Evolutionary conservation across 768 basidiomycete species (phyloP).

Genomic region (Boletus vermiculosoides): DNA sequence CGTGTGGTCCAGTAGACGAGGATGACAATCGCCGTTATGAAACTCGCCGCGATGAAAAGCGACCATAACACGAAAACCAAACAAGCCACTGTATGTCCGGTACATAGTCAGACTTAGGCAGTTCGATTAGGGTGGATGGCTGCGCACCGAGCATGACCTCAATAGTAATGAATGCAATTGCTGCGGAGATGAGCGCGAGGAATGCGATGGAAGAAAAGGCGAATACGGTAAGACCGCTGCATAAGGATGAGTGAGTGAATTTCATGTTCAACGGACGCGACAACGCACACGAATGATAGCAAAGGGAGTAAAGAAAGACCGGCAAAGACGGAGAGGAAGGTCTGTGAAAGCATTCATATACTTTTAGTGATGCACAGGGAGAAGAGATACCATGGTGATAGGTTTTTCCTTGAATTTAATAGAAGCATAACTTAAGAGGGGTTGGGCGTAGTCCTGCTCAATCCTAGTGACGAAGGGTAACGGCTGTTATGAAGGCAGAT

Average conservation of each 20-base stretch:
- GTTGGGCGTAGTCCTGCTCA: slow-evolving; percentile 45
- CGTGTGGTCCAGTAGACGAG: slow-evolving; percentile 34
- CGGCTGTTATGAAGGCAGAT: background rate
- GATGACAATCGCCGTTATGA: slow-evolving; percentile 32
- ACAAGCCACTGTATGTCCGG: slow-evolving; percentile 30
- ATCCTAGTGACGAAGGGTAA: slow-evolving; percentile 31
- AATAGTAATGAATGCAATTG: slow-evolving; percentile 32
- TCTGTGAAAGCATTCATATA: slow-evolving; percentile 30
- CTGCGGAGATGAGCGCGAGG: slow-evolving; percentile 36
- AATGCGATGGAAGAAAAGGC: slow-evolving; percentile 36
- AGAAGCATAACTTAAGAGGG: slow-evolving; percentile 30
- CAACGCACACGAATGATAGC: slow-evolving; percentile 40
- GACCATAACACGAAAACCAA: slow-evolving; percentile 34
- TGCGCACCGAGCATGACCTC: slow-evolving; percentile 31
- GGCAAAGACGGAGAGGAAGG: slow-evolving; percentile 41
- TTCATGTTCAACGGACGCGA: slow-evolving; percentile 6
- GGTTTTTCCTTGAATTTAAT: slow-evolving; percentile 25
- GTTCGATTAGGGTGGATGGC: background rate
- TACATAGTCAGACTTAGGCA: background rate
- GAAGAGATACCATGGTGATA: slow-evolving; percentile 24
- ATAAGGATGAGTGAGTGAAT: background rate
- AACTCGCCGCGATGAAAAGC: slow-evolving; percentile 33
- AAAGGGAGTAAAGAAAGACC: slow-evolving; percentile 36
- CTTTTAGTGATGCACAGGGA: background rate
- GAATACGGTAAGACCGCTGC: slow-evolving; percentile 36